Percentiles rank a stretch among this genome's conserved stretches.
Conservation (phyloP, 345 rosid genomes). For the Bruguiera sexangula region DNA sequence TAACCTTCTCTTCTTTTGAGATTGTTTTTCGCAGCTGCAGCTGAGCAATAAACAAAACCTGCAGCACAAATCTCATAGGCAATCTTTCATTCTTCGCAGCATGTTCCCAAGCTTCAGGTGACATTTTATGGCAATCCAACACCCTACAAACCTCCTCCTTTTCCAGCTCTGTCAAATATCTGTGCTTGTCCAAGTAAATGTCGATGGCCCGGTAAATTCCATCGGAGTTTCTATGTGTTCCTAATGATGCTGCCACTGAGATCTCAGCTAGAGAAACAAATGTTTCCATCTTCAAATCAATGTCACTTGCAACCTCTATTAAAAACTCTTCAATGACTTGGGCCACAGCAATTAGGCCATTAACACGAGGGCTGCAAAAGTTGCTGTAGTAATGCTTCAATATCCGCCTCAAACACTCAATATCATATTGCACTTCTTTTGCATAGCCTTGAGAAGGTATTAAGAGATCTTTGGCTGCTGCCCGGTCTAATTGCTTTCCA, state of each 20-base stretch:
- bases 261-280: slow-evolving; percentile 55
- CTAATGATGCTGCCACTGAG: slow-evolving; percentile 46
- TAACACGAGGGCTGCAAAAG: slow-evolving; percentile 24
- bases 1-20: slow-evolving; percentile 27
- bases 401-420: slow-evolving; percentile 54
- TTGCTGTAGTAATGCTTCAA: slow-evolving; percentile 52
- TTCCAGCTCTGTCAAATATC: slow-evolving; percentile 50
- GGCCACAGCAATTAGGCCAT: slow-evolving; percentile 44
- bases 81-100: slow-evolving; percentile 59
- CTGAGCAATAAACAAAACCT: slow-evolving; percentile 52
- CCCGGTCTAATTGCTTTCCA: slow-evolving; percentile 68
- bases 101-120: slow-evolving; percentile 57
- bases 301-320: slow-evolving; percentile 52
- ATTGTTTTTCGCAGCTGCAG: slow-evolving; percentile 55
- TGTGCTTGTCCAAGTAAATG: slow-evolving; percentile 61
- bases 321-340: slow-evolving; percentile 65
- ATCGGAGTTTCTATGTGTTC: slow-evolving; percentile 18
- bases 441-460: slow-evolving; percentile 50
- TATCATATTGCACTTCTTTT: slow-evolving; percentile 49
- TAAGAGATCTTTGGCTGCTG: slow-evolving; percentile 52
- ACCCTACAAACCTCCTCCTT: slow-evolving; percentile 62
- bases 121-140: slow-evolving; percentile 63
- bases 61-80: slow-evolving; percentile 58
- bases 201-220: slow-evolving; percentile 66
- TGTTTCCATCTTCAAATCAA: slow-evolving; percentile 43